Conservation (phyloP, 306 rosid species). For the Ammopiptanthus mongolicus region DNA sequence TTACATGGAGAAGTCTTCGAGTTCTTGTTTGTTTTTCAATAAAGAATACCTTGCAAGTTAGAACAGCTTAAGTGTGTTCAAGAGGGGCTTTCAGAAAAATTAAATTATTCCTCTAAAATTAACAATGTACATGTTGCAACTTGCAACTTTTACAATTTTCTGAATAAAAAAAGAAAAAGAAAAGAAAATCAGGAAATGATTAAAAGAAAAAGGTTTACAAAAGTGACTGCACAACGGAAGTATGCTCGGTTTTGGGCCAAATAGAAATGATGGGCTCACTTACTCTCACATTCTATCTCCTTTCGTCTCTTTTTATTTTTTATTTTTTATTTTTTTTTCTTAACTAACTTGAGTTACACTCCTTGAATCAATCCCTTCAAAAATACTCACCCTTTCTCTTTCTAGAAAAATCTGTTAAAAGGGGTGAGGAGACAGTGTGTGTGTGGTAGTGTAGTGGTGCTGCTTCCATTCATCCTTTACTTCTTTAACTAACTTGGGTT, state of each 20-base stretch:
- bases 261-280: conserved; percentile 52
- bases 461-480: conserved; percentile 24
- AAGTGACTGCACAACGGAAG: conserved; percentile 67
- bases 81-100: not conserved
- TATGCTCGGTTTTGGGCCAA: conserved; percentile 48
- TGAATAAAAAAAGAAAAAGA: not conserved
- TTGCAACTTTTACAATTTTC: not conserved
- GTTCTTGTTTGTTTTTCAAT: too few relatives aligned
- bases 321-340: not conserved
- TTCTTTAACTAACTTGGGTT: conserved; percentile 55
- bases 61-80: not conserved
- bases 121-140: not conserved
- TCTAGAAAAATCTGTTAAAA: conserved; percentile 27
- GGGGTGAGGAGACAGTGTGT: conserved; percentile 10
- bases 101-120: not conserved
- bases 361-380: conserved; percentile 71
- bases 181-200: not conserved
- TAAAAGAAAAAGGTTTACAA: conserved; percentile 37
- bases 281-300: not conserved
- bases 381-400: conserved; percentile 46
- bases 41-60: not conserved
- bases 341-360: conserved; percentile 55
- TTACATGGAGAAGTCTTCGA: not conserved
- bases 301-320: not conserved
- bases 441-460: conserved; percentile 33